phyloP scores from a whole-genome alignment of 345 rosid genomes.

The Capsella bursapastoris region DNA sequence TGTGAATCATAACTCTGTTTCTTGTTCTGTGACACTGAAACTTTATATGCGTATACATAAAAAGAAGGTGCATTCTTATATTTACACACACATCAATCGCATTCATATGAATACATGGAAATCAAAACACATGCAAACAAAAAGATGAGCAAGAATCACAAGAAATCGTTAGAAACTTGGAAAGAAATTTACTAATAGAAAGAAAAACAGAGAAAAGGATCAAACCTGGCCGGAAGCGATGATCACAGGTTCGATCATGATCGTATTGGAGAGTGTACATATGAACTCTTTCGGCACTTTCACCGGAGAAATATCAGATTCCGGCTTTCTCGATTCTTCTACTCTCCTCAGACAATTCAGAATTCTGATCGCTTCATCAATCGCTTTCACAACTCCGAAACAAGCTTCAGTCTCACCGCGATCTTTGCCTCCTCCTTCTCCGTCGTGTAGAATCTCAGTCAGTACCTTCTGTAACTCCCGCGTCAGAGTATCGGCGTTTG shows the following conservation, averaged over 20 bases:
- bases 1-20: no score
- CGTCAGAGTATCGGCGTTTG: slow-evolving; percentile 25
- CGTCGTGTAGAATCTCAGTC: slow-evolving; percentile 41
- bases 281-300: slow-evolving; percentile 36
- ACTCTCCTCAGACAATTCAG: slow-evolving; percentile 42
- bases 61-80: no score
- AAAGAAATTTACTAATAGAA: no score
- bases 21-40: no score
- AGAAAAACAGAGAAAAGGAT: not conserved
- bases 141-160: not conserved
- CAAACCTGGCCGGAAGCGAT: slow-evolving; percentile 64
- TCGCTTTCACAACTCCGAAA: slow-evolving; percentile 39
- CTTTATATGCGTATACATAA: no score
- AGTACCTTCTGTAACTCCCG: slow-evolving; percentile 19
- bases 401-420: slow-evolving; percentile 7
- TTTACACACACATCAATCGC: no score
- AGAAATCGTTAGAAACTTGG: not conserved
- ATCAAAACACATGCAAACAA: slow-evolving; percentile 4
- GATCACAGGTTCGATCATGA: slow-evolving; percentile 59
- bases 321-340: slow-evolving; percentile 34
- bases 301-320: slow-evolving; percentile 1
- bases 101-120: not conserved
- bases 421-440: slow-evolving; percentile 18
- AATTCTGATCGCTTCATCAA: slow-evolving; percentile 48
- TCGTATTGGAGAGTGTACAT: slow-evolving; percentile 33